phyloP scores from a whole-genome alignment of 2,329 filamentous ascomycete species.

The Aspergillus hortae region DNA sequence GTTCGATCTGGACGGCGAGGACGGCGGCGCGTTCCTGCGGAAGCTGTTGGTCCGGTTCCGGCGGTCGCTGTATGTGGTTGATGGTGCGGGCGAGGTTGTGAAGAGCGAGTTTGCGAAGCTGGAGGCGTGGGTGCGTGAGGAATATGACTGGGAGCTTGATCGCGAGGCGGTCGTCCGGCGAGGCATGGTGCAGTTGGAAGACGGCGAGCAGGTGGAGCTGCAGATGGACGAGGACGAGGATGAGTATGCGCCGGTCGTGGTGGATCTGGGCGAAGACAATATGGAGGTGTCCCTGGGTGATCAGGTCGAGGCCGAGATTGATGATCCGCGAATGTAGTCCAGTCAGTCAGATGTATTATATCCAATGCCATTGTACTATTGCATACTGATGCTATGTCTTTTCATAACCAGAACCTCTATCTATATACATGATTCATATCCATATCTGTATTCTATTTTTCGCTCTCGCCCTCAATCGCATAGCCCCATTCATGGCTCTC shows the following conservation, averaged over 20 bases:
- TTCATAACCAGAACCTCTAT: neutral
- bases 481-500: constrained; percentile 67
- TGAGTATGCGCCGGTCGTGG: constrained; percentile 61
- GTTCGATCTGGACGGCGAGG: constrained; percentile 54
- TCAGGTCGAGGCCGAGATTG: neutral
- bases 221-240: constrained; percentile 58
- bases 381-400: neutral
- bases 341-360: neutral
- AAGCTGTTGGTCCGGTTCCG: constrained; percentile 52
- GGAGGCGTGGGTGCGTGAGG: constrained; percentile 51
- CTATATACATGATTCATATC: neutral
- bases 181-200: constrained; percentile 59
- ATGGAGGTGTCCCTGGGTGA: neutral
- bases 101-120: constrained; percentile 54
- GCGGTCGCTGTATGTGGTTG: constrained; percentile 46
- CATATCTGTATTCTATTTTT: constrained; percentile 17
- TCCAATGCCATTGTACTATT: neutral
- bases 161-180: constrained; percentile 51
- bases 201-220: constrained; percentile 61
- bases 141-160: constrained; percentile 57
- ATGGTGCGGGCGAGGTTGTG: constrained; percentile 36
- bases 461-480: constrained; percentile 59
- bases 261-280: constrained; percentile 43
- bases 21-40: constrained; percentile 52
- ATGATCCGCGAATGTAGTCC: neutral